phyloP scores from a whole-genome alignment of 129 eudicot genomes.

The Glebionis coronaria region DNA sequence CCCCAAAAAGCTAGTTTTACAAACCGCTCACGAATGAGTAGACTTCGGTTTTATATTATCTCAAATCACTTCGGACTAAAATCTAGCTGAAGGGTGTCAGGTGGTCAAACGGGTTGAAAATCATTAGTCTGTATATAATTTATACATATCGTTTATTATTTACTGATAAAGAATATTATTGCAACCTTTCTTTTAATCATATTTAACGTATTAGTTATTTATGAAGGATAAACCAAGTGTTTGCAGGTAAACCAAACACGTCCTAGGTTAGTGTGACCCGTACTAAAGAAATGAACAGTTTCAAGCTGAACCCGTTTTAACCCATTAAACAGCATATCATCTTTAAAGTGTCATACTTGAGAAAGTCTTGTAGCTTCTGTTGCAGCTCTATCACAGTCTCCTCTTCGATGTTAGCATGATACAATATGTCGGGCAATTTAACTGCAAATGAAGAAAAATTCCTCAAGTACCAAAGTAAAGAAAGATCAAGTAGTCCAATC shows the following conservation, averaged over 20 bases:
- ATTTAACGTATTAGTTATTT: background rate
- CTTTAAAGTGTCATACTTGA: conserved; percentile 36
- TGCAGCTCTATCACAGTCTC: conserved; percentile 42
- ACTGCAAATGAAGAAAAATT: conserved; percentile 34
- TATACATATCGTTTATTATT: background rate
- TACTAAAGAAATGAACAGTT: too few species aligned
- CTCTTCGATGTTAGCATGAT: conserved; percentile 43
- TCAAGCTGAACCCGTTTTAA: too few species aligned
- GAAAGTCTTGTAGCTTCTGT: conserved; percentile 47
- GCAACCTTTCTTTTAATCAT: background rate
- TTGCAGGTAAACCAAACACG: background rate
- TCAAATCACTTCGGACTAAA: background rate
- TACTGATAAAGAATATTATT: background rate
- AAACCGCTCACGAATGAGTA: background rate
- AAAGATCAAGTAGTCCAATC: background rate
- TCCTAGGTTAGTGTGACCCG: too few species aligned
- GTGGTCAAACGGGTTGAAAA: too few species aligned
- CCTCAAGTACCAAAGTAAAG: background rate
- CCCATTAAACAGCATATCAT: background rate
- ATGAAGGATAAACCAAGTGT: background rate
- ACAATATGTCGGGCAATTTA: conserved; percentile 61
- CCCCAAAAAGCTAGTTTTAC: background rate
- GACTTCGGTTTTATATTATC: background rate
- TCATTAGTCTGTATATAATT: too few species aligned
- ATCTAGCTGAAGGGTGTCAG: too few species aligned